Percentiles rank a stretch among this genome's conserved stretches.
These are phyloP conservation scores for Agrostemma githago DNA, from an alignment of 148 eudicot species.

Conservation along the genomic window DNA sequence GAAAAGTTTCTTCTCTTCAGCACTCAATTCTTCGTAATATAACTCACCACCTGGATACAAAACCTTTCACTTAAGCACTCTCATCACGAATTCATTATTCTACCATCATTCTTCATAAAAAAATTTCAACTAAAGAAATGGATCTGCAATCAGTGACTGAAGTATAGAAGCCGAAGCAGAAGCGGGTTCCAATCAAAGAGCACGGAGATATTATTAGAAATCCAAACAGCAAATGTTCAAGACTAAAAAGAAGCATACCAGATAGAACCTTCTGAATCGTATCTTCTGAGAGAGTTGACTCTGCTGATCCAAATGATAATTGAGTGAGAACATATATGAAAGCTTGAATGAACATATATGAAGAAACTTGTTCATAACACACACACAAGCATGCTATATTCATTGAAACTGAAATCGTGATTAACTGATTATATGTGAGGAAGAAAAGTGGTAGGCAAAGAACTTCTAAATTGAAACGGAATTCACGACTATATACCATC, in stretches of 20 bases:
- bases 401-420: constrained; percentile 22
- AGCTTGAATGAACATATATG: constrained; percentile 8
- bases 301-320: constrained; percentile 31
- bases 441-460: constrained; percentile 18
- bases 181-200: background rate
- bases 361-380: background rate
- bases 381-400: constrained; percentile 23
- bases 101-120: constrained; percentile 71
- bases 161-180: background rate
- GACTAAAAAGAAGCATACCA: constrained; percentile 34
- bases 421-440: constrained; percentile 59
- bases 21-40: constrained; percentile 54
- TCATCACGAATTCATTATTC: constrained; percentile 28
- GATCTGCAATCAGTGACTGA: background rate
- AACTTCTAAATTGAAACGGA: background rate
- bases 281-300: constrained; percentile 66
- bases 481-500: constrained; percentile 47
- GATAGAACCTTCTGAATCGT: constrained; percentile 72
- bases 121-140: constrained; percentile 18
- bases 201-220: background rate
- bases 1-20: constrained; percentile 64
- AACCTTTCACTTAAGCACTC: background rate
- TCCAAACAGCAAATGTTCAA: background rate
- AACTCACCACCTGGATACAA: constrained; percentile 44
- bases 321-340: background rate